Percentiles rank a stretch among this genome's conserved stretches.
These are phyloP conservation scores for Aspergillus ibericus DNA, from an alignment of 2,329 filamentous ascomycete species.

Conservation along the genomic window DNA sequence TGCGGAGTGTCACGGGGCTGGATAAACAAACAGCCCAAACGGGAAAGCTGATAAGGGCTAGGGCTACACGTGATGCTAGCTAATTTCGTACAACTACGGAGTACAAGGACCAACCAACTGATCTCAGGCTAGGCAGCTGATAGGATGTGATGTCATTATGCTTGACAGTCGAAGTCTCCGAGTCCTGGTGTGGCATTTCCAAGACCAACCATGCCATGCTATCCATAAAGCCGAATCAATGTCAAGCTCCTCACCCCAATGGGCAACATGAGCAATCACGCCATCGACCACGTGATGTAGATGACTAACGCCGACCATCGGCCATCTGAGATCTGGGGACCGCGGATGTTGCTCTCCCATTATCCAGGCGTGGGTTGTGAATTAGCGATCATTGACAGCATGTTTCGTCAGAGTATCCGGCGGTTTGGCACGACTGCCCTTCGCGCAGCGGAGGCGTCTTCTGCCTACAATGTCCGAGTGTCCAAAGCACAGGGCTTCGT, in stretches of 20 bases:
- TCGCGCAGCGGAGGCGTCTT: constrained; percentile 53
- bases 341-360: background rate
- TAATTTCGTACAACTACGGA: background rate
- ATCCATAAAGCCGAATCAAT: too few species aligned
- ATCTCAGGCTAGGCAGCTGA: background rate
- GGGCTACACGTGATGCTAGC: constrained; percentile 25
- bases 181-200: too few species aligned
- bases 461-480: constrained; percentile 67
- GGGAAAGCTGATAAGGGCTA: constrained; percentile 38
- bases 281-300: constrained; percentile 23
- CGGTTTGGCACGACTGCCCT: constrained; percentile 65
- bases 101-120: background rate
- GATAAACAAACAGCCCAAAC: constrained; percentile 44
- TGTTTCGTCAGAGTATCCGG: constrained; percentile 70
- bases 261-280: constrained; percentile 9
- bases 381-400: constrained; percentile 38
- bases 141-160: background rate
- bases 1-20: constrained; percentile 25
- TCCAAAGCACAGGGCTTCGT: constrained; percentile 78
- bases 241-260: background rate
- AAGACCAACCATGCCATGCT: too few species aligned
- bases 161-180: background rate
- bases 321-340: constrained; percentile 10
- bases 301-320: constrained; percentile 28
- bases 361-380: background rate